These are phyloP conservation scores for Pseudomassariella vexata DNA, from an alignment of 2,329 filamentous ascomycete genomes.

Conservation along the genomic window DNA sequence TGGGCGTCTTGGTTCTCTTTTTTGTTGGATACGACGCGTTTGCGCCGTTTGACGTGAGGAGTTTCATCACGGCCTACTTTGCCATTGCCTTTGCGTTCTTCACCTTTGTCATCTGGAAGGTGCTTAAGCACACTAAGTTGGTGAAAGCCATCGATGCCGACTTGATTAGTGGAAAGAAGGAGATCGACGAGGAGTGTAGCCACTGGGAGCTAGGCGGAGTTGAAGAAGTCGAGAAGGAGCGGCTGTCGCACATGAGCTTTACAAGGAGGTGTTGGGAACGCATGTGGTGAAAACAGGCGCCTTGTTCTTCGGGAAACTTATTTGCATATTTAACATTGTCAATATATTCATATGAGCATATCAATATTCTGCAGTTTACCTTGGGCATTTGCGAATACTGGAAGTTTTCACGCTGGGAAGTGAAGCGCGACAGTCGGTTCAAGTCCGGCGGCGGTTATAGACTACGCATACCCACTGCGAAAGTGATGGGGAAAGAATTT, in stretches of 20 bases:
- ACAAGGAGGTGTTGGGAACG: slow-evolving; percentile 30
- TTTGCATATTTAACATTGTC: too few relatives aligned
- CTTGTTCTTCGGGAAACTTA: too few relatives aligned
- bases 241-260: slow-evolving; percentile 29
- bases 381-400: too few relatives aligned
- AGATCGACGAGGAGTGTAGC: slow-evolving; percentile 53
- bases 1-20: slow-evolving; percentile 42
- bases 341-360: too few relatives aligned
- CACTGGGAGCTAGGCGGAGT: slow-evolving; percentile 39
- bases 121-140: slow-evolving; percentile 55
- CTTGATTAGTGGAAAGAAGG: slow-evolving; percentile 55
- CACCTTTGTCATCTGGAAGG: slow-evolving; percentile 63
- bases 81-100: slow-evolving; percentile 44
- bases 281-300: slow-evolving; percentile 29
- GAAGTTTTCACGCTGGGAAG: too few relatives aligned
- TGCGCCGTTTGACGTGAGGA: slow-evolving; percentile 39
- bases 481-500: too few relatives aligned
- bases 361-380: too few relatives aligned
- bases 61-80: slow-evolving; percentile 50
- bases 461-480: too few relatives aligned
- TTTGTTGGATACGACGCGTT: slow-evolving; percentile 54
- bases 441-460: too few relatives aligned
- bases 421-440: too few relatives aligned
- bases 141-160: slow-evolving; percentile 53
- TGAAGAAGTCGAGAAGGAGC: slow-evolving; percentile 35